Evolutionary conservation across 1,284 basidiomycete genomes (phyloP), one percentile per base, ranked within the genome.

Genomic region (Dichomitus squalens): DNA sequence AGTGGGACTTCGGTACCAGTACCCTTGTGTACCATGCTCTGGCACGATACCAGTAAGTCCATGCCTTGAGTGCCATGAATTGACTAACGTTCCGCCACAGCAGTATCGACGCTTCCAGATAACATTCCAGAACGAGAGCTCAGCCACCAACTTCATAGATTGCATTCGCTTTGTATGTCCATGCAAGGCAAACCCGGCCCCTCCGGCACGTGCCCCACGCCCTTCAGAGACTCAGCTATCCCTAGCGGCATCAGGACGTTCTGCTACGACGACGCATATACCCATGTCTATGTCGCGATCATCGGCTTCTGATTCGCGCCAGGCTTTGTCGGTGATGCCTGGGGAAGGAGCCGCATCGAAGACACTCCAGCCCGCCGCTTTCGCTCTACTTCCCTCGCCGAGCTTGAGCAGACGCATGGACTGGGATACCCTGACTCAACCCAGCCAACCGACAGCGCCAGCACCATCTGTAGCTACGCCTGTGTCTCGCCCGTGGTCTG

Each of bases 91-190:
- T 52, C 49, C 47, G 49, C 27, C 18, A 16, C 51, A 90, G 87
- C 71, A 76, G 8, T 90, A 85, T 68, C 82, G 87, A 52, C 84
- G 90, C 18, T 89, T 92, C 65, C 89, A 92, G 68, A 78, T 91
- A 31, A 86, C 85, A 18, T 90, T 92, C 62, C 66, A 75, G 49
- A 76, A 77, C 18, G 46, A 75, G n/a, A 58, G 68, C 1, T 76
- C 80, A 33, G 82, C 84, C 0, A 67, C 75, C 2, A 78, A 81
- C 59, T 87, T 88, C 63, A 80, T 90, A 57, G 77, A 84, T 44
- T 74, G 80, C 5, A 85, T 92, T 61, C 79, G 80, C 52, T 76
- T 79, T 20, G 79, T 90, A 38, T 91, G 89, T 67, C 89, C 88
- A 1, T 92, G 89, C 75, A 90, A 70, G 47, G 63, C 65, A 18